Percentiles rank a stretch among this genome's conserved stretches.
phyloP scores from a whole-genome alignment of 202 grass and related monocot genomes.

The Eragrostis tef region DNA sequence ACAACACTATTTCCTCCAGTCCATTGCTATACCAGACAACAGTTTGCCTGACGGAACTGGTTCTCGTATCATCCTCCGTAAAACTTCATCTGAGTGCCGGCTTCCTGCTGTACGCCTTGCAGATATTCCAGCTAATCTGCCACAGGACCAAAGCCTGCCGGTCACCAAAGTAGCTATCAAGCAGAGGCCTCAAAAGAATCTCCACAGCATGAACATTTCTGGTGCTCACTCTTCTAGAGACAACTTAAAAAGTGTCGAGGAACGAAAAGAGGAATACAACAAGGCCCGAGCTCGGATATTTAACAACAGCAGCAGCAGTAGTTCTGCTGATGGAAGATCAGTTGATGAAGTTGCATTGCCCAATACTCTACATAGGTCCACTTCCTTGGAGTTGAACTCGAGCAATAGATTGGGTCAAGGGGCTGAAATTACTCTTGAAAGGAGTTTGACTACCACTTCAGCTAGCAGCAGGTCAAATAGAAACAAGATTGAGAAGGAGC shows the following conservation, averaged over 20 bases:
- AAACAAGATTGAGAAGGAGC: conserved; percentile 66
- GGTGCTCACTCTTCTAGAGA: conserved; percentile 53
- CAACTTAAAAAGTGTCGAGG: conserved; percentile 85
- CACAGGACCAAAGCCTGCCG: conserved; percentile 64
- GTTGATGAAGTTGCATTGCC: conserved; percentile 67
- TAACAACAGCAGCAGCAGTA: conserved; percentile 53
- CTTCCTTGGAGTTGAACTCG: conserved; percentile 64
- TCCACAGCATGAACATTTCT: conserved; percentile 40
- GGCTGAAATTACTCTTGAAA: conserved; percentile 58
- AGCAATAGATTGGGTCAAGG: conserved; percentile 46
- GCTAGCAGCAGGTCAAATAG: conserved; percentile 59
- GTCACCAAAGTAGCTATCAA: conserved; percentile 84
- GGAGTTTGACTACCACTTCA: conserved; percentile 57
- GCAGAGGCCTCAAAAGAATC: conserved; percentile 74
- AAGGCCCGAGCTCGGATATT: conserved; percentile 92
- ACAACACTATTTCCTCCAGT: conserved; percentile 80
- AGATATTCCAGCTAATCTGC: conserved; percentile 76
- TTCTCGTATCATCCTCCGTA: conserved; percentile 75
- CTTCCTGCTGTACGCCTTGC: conserved; percentile 71
- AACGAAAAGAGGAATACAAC: conserved; percentile 98
- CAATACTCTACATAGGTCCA: conserved; percentile 64
- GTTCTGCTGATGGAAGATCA: conserved; percentile 54
- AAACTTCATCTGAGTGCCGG: conserved; percentile 50
- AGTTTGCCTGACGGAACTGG: conserved; percentile 71
- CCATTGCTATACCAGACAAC: conserved; percentile 70